Evolutionary conservation across 2,329 filamentous ascomycete genomes (phyloP), one percentile per base, ranked within the genome.

Genomic region (Ascochyta pisi): DNA sequence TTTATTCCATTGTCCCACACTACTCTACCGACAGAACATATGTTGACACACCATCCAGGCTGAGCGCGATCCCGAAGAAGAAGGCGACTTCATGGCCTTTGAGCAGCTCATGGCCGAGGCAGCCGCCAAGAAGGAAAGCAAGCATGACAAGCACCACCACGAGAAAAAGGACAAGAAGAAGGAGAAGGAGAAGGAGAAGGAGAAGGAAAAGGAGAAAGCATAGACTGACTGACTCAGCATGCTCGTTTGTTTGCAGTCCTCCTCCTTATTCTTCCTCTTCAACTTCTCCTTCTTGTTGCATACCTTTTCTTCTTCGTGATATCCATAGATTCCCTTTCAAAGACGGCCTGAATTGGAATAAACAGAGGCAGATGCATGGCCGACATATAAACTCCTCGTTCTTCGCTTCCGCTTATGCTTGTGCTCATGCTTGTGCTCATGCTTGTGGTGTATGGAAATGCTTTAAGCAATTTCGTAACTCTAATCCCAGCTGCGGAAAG

Each of bases 1-100:
- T 8, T 4, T 6, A 19, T 19, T 19, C 12, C 26, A 1, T 24
- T 15, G 2, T 15, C 12, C 6, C 5, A 46, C 27, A 4, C 10
- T 23, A 15, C 1, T 4, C 29, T 8, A 27, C 46, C 61, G 31
- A 52, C 44, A 16, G 3, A 6, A 4, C 7, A 10, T 3, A 15
- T 5, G 7, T 40, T 44, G 23, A 56, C 24, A 27, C n/a, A 5
- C 16, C 22, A 2, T 9, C 26, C 64, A 97, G 93, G 91, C 94
- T 37, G 85, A 90, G 75, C 88, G 95, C 60, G 89, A 94, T 50
- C 89, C 94, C 38, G 95, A 99, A 63, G 95, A 99, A 80, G 95
- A 99, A 78, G 94, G 95, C 62, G 95, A 98, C 70, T 98, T 96
- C 78, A 96, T 99, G 86, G 93, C 94, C 15, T 99, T 99, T 67